Evolutionary conservation across 331 rosid species (phyloP), one percentile per base, ranked within the genome.

Genomic region (Malus hybrid): DNA sequence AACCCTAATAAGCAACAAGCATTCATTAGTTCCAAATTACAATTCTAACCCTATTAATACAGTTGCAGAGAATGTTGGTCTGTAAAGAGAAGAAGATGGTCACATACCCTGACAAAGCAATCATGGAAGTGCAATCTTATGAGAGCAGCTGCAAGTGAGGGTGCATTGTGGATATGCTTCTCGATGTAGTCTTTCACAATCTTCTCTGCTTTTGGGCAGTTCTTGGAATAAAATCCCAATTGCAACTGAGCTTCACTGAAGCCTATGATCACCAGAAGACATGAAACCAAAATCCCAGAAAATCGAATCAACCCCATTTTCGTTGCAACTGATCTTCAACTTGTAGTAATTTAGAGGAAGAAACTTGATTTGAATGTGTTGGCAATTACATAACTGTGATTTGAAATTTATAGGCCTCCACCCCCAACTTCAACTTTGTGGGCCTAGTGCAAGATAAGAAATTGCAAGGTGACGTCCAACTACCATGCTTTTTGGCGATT

Each of bases 71-170:
- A 62, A 28, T 62, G 19, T 6, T 61, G 36, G 27, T 18, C 5
- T 14, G 16, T 2, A 16, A 61, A 31, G 4, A 33, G 18, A 46
- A 52, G 65, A 46, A 61, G 62, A 33, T 34, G 16, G 65, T 73
- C 28, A 18, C 78, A 50, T 62, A 95, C 99, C 88, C 85, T 77
- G 80, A 95, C 86, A 71, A 95, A 86, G 84, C 99, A 95, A 63
- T 95, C 99, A 67, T 95, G 99, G 84, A 95, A 95, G 62, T 95
- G 93, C 82, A 95, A 33, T 64, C 99, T 86, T 22, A 95, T 6
- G 87, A 95, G 84, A 14, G 98, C 81, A 34, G 99, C 93, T 11
- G 99, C 97, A 24, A 95, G 28, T 39, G 97, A 89, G 59, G 99
- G 97, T 18, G 76, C 93, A 73, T 85, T 81, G 31, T 10, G 90